A percentile compares a stretch with the other conserved stretches of the same genome.
phyloP scores from a whole-genome alignment of 2,329 filamentous ascomycete species.

The Elsinoe fawcettii region DNA sequence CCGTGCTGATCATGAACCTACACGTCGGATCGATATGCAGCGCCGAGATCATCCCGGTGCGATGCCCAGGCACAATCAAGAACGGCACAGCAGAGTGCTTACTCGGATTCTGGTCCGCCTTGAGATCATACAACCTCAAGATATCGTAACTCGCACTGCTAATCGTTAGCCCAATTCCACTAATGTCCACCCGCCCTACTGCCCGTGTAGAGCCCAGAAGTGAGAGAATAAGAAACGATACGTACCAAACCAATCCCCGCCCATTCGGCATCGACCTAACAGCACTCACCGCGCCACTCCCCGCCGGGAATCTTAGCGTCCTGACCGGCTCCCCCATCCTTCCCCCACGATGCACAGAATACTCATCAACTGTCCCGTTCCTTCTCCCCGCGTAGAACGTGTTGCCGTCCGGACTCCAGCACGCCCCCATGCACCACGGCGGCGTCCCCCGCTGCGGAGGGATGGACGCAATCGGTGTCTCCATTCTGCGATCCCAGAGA shows the following conservation, averaged over 20 bases:
- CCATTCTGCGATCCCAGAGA: slow-evolving; percentile 83
- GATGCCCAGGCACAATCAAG: slow-evolving; percentile 86
- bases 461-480: slow-evolving; percentile 71
- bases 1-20: slow-evolving; percentile 83
- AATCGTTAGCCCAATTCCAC: neutral
- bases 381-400: slow-evolving; percentile 86
- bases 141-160: slow-evolving; percentile 83
- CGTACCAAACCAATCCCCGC: slow-evolving; percentile 76
- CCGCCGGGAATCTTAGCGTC: slow-evolving; percentile 77
- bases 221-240: slow-evolving; percentile 17
- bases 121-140: slow-evolving; percentile 79
- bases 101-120: slow-evolving; percentile 34
- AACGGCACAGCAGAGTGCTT: slow-evolving; percentile 78
- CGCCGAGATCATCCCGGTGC: slow-evolving; percentile 79
- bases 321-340: slow-evolving; percentile 66
- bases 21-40: slow-evolving; percentile 83
- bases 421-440: slow-evolving; percentile 95
- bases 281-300: slow-evolving; percentile 82
- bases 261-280: slow-evolving; percentile 88
- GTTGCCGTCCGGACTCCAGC: slow-evolving; percentile 94
- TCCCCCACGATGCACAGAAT: slow-evolving; percentile 63
- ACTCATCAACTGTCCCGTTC: slow-evolving; percentile 93
- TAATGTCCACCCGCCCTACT: neutral
- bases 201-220: too few species aligned
- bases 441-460: slow-evolving; percentile 66